Evolutionary conservation across 495 filamentous ascomycete genomes (phyloP).

Genomic region (Xylaria intraflava): DNA sequence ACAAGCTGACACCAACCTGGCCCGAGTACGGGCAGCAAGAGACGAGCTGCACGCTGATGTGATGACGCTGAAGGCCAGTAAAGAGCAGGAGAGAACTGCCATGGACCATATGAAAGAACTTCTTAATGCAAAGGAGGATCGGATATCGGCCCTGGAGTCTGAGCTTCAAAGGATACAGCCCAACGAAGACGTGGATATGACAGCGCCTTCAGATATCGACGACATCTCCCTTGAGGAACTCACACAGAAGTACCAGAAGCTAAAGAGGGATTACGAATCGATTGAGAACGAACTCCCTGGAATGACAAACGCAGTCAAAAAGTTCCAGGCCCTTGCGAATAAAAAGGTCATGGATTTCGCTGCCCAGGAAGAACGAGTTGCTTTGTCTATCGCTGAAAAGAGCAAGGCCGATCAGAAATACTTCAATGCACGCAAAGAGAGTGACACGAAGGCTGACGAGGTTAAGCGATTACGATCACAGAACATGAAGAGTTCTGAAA

Average conservation of each 20-base stretch:
- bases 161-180: slow-evolving; percentile 67
- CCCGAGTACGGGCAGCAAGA: slow-evolving; percentile 70
- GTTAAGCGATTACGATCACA: slow-evolving; percentile 70
- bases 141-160: slow-evolving; percentile 71
- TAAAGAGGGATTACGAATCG: slow-evolving; percentile 72
- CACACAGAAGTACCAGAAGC: slow-evolving; percentile 58
- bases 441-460: slow-evolving; percentile 72
- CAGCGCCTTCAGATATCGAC: slow-evolving; percentile 46
- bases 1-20: slow-evolving; percentile 74
- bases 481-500: slow-evolving; percentile 85
- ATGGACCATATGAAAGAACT: slow-evolving; percentile 70
- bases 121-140: slow-evolving; percentile 62
- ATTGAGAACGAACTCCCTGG: slow-evolving; percentile 81
- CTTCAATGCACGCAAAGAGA: slow-evolving; percentile 88
- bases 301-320: slow-evolving; percentile 82
- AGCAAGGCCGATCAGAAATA: slow-evolving; percentile 96
- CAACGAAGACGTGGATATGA: slow-evolving; percentile 36
- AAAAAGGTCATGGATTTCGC: slow-evolving; percentile 75
- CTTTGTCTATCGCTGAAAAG: slow-evolving; percentile 75
- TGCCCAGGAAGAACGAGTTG: slow-evolving; percentile 71
- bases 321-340: slow-evolving; percentile 70
- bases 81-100: slow-evolving; percentile 67
- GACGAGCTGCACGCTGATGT: slow-evolving; percentile 81
- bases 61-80: slow-evolving; percentile 67
- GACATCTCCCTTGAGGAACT: slow-evolving; percentile 59